Conservation (phyloP, 306 rosid genomes). For the Malus asiatica region DNA sequence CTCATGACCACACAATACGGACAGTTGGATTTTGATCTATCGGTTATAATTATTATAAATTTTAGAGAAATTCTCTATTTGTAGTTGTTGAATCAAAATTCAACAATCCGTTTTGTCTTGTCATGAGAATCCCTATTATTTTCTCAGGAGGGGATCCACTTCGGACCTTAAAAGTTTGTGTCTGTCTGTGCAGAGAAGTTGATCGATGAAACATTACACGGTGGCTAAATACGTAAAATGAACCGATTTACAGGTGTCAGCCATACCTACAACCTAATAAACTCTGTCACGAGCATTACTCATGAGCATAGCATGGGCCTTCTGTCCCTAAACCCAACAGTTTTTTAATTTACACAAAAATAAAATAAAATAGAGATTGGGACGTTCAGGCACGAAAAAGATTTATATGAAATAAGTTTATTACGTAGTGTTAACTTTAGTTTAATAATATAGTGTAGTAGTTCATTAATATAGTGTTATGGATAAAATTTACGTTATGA, state of each 20-base stretch:
- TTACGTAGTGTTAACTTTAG: too few species aligned
- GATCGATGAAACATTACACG: background rate
- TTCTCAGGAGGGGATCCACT: too few species aligned
- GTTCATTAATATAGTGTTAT: too few species aligned
- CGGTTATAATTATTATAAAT: too few species aligned
- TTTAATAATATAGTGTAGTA: too few species aligned
- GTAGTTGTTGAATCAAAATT: fast-evolving
- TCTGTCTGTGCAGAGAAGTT: background rate
- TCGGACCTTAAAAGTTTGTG: background rate
- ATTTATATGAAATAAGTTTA: too few species aligned
- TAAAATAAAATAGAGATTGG: too few species aligned
- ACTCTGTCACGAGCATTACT: constrained; percentile 4
- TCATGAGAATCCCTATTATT: too few species aligned
- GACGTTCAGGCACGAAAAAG: too few species aligned
- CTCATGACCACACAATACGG: fast-evolving
- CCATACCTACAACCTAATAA: background rate
- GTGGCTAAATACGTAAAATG: background rate
- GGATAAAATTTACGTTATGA: too few species aligned
- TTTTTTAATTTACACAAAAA: background rate
- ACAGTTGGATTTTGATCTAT: too few species aligned
- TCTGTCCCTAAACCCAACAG: constrained; percentile 13
- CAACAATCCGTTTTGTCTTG: fast-evolving
- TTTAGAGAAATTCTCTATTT: too few species aligned
- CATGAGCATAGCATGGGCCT: constrained; percentile 28
- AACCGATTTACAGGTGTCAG: constrained; percentile 8